Evolutionary conservation across 179 eudicot species (phyloP).

Genomic region (Heliamphora pulchella): DNA sequence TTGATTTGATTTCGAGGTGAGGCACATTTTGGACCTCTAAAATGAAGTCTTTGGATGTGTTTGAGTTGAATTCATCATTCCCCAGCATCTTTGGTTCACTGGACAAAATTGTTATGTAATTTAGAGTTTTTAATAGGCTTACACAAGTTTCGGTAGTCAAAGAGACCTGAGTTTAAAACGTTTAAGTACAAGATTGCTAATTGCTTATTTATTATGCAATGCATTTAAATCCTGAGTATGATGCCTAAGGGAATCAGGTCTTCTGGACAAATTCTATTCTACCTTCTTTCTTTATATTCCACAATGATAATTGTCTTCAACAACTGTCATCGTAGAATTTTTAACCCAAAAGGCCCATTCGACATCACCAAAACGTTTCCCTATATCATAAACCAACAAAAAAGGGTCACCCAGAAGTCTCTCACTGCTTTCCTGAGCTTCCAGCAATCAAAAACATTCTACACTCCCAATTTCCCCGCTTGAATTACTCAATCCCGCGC

Average conservation of each 20-base stretch:
- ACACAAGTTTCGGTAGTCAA: not conserved
- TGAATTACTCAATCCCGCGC: not conserved
- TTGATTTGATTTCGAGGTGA: not conserved
- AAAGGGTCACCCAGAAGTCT: not conserved
- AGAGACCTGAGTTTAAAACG: not conserved
- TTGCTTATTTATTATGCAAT: no score
- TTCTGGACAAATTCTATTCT: not conserved
- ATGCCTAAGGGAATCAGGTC: not conserved
- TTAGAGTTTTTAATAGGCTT: not conserved
- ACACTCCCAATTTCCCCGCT: not conserved
- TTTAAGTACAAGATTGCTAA: no score
- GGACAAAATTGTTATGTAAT: not conserved
- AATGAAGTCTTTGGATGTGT: not conserved
- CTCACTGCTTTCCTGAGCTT: not conserved
- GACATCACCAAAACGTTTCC: not conserved
- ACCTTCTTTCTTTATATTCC: not conserved
- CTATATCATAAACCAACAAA: not conserved
- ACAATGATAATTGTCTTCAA: not conserved
- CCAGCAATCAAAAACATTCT: not conserved
- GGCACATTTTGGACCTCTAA: not conserved
- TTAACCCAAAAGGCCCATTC: not conserved
- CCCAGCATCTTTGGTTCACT: no score
- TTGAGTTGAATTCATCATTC: not conserved
- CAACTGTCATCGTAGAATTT: not conserved
- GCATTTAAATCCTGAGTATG: no score